phyloP scores from a whole-genome alignment of 306 rosid genomes.

The Rubus parviflorus region DNA sequence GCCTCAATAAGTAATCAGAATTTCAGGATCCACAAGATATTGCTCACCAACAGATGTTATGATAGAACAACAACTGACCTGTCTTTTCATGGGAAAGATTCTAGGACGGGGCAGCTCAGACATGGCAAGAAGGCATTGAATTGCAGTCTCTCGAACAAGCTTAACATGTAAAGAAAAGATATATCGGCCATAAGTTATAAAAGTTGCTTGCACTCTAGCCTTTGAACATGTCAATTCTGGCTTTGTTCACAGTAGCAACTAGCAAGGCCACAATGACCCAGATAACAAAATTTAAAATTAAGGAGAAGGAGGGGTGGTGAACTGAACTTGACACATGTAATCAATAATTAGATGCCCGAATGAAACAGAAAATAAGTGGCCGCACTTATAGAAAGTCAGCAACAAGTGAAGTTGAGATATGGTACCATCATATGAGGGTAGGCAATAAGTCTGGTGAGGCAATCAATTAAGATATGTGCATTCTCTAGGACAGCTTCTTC shows the following conservation, averaged over 20 bases:
- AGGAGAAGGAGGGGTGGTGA: background rate
- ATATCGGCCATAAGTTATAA: background rate
- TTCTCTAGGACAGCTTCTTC: conserved; percentile 67
- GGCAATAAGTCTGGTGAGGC: conserved; percentile 56
- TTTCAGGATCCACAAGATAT: background rate
- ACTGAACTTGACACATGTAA: background rate
- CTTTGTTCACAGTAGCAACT: background rate
- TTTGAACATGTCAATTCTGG: background rate
- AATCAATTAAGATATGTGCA: conserved; percentile 56
- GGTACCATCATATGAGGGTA: conserved; percentile 85
- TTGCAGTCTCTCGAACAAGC: conserved; percentile 94
- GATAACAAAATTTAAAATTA: background rate
- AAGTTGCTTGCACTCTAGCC: background rate
- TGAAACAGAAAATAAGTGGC: background rate
- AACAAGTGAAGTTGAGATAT: conserved; percentile 25
- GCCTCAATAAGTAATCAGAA: background rate
- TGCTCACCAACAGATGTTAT: background rate
- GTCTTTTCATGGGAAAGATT: conserved; percentile 80
- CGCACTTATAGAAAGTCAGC: conserved; percentile 5
- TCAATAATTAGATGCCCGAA: background rate
- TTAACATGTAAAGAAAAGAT: conserved; percentile 32
- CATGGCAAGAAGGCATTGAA: conserved; percentile 81
- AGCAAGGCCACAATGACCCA: background rate
- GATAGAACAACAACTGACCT: conserved; percentile 50
- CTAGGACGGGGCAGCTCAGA: conserved; percentile 75